Percentiles rank a stretch among this genome's conserved stretches.
Conservation (phyloP, 306 rosid genomes). For the Cucurbita ficifolia region DNA sequence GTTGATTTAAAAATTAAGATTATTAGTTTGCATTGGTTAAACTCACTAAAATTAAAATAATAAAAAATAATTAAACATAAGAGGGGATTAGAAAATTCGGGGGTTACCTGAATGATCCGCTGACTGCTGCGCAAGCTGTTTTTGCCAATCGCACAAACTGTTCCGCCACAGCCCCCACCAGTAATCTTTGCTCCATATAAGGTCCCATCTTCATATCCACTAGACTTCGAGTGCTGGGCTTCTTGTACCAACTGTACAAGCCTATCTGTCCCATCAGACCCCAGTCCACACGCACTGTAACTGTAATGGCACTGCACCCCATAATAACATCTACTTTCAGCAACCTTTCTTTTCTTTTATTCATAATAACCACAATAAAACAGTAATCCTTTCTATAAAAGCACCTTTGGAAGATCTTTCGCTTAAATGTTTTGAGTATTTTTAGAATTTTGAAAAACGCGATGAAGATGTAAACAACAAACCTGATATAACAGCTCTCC, state of each 20-base stretch:
- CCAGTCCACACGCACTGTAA: slow-evolving; percentile 80
- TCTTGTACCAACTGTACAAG: slow-evolving; percentile 77
- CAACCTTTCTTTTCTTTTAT: not conserved
- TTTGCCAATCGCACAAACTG: slow-evolving; percentile 73
- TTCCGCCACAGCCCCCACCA: slow-evolving; percentile 96
- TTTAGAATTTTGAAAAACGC: no score
- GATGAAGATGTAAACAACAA: not conserved
- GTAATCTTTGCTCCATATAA: slow-evolving; percentile 82
- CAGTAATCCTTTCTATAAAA: not conserved
- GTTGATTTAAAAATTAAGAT: no score
- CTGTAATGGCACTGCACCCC: slow-evolving; percentile 75
- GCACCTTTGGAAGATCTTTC: not conserved
- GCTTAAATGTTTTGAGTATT: no score
- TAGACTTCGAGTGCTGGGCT: slow-evolving; percentile 44
- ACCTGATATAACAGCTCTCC: slow-evolving; percentile 96
- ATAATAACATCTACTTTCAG: not conserved
- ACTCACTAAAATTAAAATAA: no score
- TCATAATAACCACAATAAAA: not conserved
- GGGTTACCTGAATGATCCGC: slow-evolving; percentile 65
- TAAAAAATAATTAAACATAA: no score
- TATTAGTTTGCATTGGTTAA: no score
- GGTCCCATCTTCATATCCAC: slow-evolving; percentile 48
- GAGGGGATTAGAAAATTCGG: no score
- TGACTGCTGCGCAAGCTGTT: slow-evolving; percentile 58
- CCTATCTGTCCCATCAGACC: slow-evolving; percentile 84